These are phyloP conservation scores for Lactarius vividus DNA, from an alignment of 768 basidiomycete genomes.

Conservation along the genomic window DNA sequence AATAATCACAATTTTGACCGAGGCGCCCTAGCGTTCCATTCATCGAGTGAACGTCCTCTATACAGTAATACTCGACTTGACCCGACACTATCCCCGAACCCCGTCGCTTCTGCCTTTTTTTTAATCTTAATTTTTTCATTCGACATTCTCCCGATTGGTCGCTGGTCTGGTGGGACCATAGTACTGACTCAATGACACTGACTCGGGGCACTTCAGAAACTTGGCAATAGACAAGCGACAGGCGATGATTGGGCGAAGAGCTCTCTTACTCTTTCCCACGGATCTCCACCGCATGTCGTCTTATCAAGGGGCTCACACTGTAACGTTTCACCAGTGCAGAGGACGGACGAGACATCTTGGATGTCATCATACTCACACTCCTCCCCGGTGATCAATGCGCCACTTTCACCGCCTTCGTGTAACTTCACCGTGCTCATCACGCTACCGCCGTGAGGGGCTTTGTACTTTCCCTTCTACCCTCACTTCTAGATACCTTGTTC, in stretches of 20 bases:
- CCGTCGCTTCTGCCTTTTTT: constrained; percentile 1
- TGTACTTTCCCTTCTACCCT: constrained; percentile 8
- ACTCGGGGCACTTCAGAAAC: neutral
- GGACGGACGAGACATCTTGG: neutral
- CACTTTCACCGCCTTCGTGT: neutral
- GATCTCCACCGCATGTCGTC: neutral
- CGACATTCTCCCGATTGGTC: constrained; percentile 1
- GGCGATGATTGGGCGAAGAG: neutral
- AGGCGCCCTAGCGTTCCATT: neutral
- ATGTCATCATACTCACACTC: neutral
- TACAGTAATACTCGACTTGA: neutral
- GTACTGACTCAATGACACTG: neutral
- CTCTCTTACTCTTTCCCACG: neutral
- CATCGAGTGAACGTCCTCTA: neutral
- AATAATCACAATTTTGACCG: neutral
- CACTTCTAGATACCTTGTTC: constrained; percentile 5
- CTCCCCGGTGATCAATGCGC: neutral
- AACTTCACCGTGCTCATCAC: neutral
- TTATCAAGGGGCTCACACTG: too few species aligned
- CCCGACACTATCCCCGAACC: too few species aligned
- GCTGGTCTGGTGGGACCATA: neutral
- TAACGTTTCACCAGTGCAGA: neutral
- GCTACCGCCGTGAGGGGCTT: neutral
- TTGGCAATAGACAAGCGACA: neutral
- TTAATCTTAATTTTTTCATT: neutral